Percentiles rank a stretch among this genome's conserved stretches.
Conservation (phyloP, 768 basidiomycete species). For the Tubosaeta sp. region DNA sequence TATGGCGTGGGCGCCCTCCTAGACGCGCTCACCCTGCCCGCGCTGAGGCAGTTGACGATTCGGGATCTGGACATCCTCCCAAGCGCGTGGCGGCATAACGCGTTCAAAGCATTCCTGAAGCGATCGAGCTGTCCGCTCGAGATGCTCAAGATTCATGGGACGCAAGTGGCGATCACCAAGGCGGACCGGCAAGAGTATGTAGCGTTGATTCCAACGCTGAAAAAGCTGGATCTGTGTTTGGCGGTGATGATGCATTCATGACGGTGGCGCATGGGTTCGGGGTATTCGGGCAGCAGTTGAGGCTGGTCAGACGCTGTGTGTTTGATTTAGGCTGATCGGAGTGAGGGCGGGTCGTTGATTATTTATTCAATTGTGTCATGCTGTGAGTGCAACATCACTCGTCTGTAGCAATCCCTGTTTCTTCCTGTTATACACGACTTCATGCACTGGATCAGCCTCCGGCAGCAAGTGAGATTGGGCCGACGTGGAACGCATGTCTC, state of each 20-base stretch:
- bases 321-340: not conserved
- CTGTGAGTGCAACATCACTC: not conserved
- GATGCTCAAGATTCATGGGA: conserved; percentile 11
- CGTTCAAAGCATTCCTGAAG: conserved; percentile 15
- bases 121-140: conserved; percentile 21
- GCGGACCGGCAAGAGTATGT: conserved; percentile 10
- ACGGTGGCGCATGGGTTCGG: not conserved
- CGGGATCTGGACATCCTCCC: conserved; percentile 16
- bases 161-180: conserved; percentile 11
- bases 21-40: conserved; percentile 13
- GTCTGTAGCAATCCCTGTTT: not conserved
- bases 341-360: not conserved
- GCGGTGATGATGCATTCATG: conserved; percentile 5
- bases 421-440: not conserved
- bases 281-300: not conserved
- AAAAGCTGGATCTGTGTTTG: conserved; percentile 11
- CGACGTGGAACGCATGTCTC: not conserved
- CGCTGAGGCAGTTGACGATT: conserved; percentile 7
- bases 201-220: conserved; percentile 17
- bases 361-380: not conserved
- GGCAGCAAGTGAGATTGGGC: not conserved
- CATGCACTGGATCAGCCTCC: not conserved
- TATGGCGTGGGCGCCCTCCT: conserved; percentile 6
- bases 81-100: conserved; percentile 8
- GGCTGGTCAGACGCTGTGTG: not conserved